Base-by-base conservation (phyloP, 2,329 filamentous ascomycete species). In the Talaromyces sp. region DNA sequence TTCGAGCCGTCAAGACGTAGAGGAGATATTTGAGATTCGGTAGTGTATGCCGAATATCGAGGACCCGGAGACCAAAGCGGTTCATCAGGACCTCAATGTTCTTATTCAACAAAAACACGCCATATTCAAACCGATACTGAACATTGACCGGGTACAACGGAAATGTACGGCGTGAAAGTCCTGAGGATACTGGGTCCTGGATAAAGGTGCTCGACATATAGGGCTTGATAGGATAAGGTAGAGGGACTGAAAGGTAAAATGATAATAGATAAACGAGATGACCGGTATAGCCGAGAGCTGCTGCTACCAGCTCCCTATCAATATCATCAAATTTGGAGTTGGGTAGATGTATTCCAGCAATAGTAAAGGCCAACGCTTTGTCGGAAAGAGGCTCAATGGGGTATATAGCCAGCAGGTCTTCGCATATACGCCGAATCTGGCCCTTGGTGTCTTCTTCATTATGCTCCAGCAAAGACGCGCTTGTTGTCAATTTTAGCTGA, bases 41-140 rank as follows among this genome's bases (percentile, higher is more conserved):
- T 7, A 98, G 80, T 0, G 94, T 96, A 70, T 98, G 92, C 4
- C 95, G 86, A 19, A 97, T 92, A 73, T 99, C 95, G 68, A 97
- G 85, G 1, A 96, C 89, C 56, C 89, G 88, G 13, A 97, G 81
- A 0, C 90, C 90, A 69, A 93, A 88, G 1, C 81, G 79, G 66
- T 83, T 85, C 70, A 87, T 81, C 11, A 90, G 74, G 57, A 88
- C 82, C 70, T 98, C 93, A 64, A 99, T 93, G 73, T 98, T 83
- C 78, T 98, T 97, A 80, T 98, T 98, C 15, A 99, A 84, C n/a
- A 98, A 81, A 72, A 98, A 99, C 74, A 97, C 95, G 11, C 85
- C 95, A 75, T 98, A 99, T 72, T 98, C 94, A 77, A 98, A 98
- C 2, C 94, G 89, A 80, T 94, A 98, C 54, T 93, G 87, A 0